Percentiles rank a stretch among this genome's conserved stretches.
phyloP scores from a whole-genome alignment of 495 filamentous ascomycete genomes.

The Penicillium robsamsonii region DNA sequence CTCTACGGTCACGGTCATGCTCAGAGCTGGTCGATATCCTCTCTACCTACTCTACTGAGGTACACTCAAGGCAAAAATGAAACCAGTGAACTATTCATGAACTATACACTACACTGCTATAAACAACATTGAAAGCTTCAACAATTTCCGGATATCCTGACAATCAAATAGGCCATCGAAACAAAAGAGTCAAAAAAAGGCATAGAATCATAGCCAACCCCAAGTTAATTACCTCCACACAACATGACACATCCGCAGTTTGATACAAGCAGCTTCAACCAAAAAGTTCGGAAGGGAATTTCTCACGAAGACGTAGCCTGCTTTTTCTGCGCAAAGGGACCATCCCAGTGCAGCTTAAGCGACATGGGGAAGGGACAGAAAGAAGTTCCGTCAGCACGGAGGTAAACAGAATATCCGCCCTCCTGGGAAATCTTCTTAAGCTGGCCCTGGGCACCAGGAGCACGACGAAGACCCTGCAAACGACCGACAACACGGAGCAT shows the following conservation, averaged over 20 bases:
- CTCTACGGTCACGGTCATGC: too few relatives aligned
- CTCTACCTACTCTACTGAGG: not conserved
- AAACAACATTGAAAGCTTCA: not conserved
- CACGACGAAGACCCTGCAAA: slow-evolving; percentile 62
- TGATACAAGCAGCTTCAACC: not conserved
- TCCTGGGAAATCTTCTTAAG: slow-evolving; percentile 66
- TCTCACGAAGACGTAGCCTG: slow-evolving; percentile 2
- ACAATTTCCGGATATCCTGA: slow-evolving; percentile 16
- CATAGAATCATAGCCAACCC: slow-evolving; percentile 6
- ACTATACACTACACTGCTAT: slow-evolving; percentile 5
- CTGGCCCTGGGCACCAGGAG: slow-evolving; percentile 64
- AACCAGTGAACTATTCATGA: not conserved
- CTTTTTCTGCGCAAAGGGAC: slow-evolving; percentile 14
- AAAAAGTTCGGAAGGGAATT: not conserved
- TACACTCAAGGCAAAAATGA: not conserved
- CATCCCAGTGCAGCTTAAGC: slow-evolving; percentile 35
- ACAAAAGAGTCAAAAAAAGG: slow-evolving; percentile 1
- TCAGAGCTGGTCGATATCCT: not conserved
- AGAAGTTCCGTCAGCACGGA: slow-evolving; percentile 70
- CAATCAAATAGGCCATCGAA: slow-evolving; percentile 4
- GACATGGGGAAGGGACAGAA: slow-evolving; percentile 72
- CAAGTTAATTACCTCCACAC: slow-evolving; percentile 1
- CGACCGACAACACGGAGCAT: slow-evolving; percentile 61
- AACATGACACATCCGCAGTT: not conserved
- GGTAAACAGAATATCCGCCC: slow-evolving; percentile 63